Conservation (phyloP, 2,329 filamentous ascomycete genomes). For the Aspergillus calidoustus region DNA sequence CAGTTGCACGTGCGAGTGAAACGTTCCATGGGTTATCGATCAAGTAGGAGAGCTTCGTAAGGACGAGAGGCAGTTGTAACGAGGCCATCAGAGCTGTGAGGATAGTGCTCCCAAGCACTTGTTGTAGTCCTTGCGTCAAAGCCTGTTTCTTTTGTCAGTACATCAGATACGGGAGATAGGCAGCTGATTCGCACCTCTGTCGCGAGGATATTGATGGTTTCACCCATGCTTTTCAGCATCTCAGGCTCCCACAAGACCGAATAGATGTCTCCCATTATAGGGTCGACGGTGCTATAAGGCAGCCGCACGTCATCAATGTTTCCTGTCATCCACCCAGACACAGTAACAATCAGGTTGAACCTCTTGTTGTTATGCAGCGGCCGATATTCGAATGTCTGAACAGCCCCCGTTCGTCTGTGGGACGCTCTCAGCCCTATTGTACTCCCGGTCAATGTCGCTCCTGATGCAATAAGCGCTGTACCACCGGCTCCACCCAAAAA, state of each 20-base stretch:
- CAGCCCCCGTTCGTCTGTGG: constrained; percentile 84
- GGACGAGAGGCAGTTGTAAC: constrained; percentile 84
- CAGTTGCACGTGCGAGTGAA: constrained; percentile 87
- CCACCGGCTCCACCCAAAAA: constrained; percentile 92
- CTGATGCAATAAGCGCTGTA: constrained; percentile 90
- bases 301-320: constrained; percentile 95
- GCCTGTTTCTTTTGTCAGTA: constrained; percentile 61
- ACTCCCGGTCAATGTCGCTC: constrained; percentile 82
- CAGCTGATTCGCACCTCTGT: constrained; percentile 69
- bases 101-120: constrained; percentile 89
- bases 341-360: constrained; percentile 91
- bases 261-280: constrained; percentile 97
- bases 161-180: neutral
- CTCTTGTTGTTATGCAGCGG: constrained; percentile 98
- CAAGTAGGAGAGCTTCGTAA: constrained; percentile 92
- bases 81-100: constrained; percentile 89
- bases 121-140: constrained; percentile 92
- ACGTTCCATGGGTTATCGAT: constrained; percentile 99
- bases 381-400: constrained; percentile 95
- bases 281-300: constrained; percentile 94
- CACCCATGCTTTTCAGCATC: constrained; percentile 96
- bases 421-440: constrained; percentile 85
- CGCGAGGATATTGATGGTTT: constrained; percentile 96
- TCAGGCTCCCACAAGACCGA: constrained; percentile 97
- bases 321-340: constrained; percentile 98